Evolutionary conservation across 345 rosid genomes (phyloP), one percentile per base, ranked within the genome.

Genomic region (Lepidium aucheri): DNA sequence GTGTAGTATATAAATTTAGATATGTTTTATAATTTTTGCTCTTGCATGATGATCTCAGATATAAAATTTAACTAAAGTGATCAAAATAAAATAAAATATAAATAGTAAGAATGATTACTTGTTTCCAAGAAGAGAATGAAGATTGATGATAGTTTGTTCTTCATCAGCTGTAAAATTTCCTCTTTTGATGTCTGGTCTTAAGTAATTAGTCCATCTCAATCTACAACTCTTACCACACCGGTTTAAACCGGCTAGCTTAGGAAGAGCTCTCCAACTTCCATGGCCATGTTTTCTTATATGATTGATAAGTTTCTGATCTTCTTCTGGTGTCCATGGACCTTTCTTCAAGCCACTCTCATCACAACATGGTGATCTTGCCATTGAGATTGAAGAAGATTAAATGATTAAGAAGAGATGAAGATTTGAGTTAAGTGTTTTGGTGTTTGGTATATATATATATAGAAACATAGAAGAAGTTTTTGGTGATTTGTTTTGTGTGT

Each of bases 281-380:
- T 81, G 89, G 17, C 89, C 95, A 11, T 88, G 76, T 50, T 78
- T 69, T 39, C 73, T 53, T 57, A 88, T 82, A 66, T 74, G 76
- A 63, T 78, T 84, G 1, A 82, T 63, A 33, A 88, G 84, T 66
- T 75, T 81, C 52, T 51, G 42, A 41, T 88, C 95, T 57, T 88
- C 95, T 57, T 88, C 95, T 6, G 89, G 86, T 3, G 87, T 84
- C 95, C 95, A 88, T 20, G 95, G 91, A 17, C 95, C 95, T 73
- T 84, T 88, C 66, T 84, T 88, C 20, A 82, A 38, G 14, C 83
- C 81, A 7, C 34, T 79, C 62, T 82, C 85, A 8, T 84, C 84
- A 52, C 71, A 69, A 38, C 72, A 44, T 7, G 76, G 74, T 34
- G 80, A 74, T 72, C 83, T 82, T 49, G 76, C 82, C 85, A 80